Evolutionary conservation across 495 filamentous ascomycete species (phyloP), one percentile per base, ranked within the genome.

Genomic region (Cladorrhinum samala): DNA sequence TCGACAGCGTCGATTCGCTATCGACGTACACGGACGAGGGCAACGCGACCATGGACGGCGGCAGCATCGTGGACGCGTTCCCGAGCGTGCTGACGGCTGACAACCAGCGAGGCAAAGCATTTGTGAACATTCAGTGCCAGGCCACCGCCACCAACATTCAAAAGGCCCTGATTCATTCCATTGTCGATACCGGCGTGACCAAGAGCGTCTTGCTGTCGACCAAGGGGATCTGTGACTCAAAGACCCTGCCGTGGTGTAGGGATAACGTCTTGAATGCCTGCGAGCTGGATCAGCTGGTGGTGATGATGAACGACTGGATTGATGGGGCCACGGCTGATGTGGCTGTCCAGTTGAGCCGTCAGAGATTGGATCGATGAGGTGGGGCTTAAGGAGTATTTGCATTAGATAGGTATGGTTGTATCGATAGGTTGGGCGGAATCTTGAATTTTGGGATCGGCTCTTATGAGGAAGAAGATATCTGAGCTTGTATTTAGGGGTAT

Each of bases 281-380:
- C 50, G 59, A 55, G 17, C 61, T 55, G 17, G 70, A 74, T 19
- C 52, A 69, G 40, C 58, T 73, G 5, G 69, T 79, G 9, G 74
- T 77, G 9, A 51, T 76, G 23, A 75, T 79, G 77, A 80, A 81
- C 63, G 78, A 80, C 52, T 80, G 77, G 47, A 67, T 81, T 45
- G 78, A 80, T 57, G 77, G 77, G 4, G 76, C 64, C 27, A 81
- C 77, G 16, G 70, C 69, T 5, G 75, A 80, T 67, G 69, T 75
- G 5, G 69, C 67, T 1, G 61, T 78, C 52, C 63, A 69, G 53
- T 58, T 77, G 61, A 73, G 69, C 52, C 55, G 56, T 55, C 59
- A 68, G 58, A 66, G 77, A 58, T 44, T 78, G 54, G 61, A 56
- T 19, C 54, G 46, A 43, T 66, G 40, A 53, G 36, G 17, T 49